Conservation (phyloP, 2,329 filamentous ascomycete genomes). For the Gaeumannomyces sp. region DNA sequence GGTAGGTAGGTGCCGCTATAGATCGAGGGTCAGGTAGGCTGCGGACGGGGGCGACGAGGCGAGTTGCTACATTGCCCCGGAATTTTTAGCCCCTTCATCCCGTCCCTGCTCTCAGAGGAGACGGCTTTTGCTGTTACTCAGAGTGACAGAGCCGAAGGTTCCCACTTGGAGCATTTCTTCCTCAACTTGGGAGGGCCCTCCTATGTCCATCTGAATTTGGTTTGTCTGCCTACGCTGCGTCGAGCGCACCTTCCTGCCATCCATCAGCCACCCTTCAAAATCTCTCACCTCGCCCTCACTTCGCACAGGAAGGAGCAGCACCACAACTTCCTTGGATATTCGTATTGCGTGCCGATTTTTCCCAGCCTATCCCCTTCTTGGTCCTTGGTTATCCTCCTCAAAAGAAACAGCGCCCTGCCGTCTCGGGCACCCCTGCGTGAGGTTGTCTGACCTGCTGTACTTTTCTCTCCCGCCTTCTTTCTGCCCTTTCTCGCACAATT, state of each 20-base stretch:
- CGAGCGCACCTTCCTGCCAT: neutral
- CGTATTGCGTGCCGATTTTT: constrained; percentile 3
- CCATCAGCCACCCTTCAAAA: neutral
- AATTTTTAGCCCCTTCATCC: neutral
- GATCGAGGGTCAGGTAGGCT: too few relatives aligned
- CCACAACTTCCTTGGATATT: neutral
- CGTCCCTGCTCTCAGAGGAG: neutral
- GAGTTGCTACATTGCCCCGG: neutral
- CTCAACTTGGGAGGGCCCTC: neutral
- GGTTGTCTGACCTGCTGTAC: neutral
- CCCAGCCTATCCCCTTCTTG: neutral
- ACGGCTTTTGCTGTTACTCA: neutral
- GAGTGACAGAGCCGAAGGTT: neutral
- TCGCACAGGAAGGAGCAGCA: constrained; percentile 3
- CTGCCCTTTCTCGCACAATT: neutral
- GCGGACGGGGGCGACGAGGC: neutral
- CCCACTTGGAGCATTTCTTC: neutral
- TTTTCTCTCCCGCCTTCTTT: constrained; percentile 4
- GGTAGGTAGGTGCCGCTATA: too few relatives aligned
- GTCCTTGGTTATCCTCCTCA: neutral
- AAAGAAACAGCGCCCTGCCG: constrained; percentile 2
- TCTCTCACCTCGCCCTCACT: neutral
- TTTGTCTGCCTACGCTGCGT: neutral
- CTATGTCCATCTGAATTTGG: neutral
- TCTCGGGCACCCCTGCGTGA: neutral